These are phyloP conservation scores for Anacardium occidentale DNA, from an alignment of 345 rosid genomes.

Conservation along the genomic window DNA sequence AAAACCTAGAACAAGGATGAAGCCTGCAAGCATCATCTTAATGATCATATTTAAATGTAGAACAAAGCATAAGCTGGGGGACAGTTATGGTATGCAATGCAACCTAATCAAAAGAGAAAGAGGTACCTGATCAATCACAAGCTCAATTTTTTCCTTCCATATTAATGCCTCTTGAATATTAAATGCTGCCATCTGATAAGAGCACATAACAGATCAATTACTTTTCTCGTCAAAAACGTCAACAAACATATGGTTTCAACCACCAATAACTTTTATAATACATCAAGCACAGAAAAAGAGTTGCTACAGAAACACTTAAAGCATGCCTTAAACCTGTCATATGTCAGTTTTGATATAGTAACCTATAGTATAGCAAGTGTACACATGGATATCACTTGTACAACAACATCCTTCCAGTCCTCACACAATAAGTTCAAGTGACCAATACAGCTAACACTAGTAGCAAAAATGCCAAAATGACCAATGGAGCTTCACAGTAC, in stretches of 20 bases:
- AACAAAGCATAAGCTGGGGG: neutral
- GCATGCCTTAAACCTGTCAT: neutral
- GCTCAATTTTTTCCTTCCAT: constrained; percentile 94
- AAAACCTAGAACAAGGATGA: neutral
- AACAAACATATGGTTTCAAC: constrained; percentile 7
- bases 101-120: neutral
- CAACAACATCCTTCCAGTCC: neutral
- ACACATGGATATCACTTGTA: neutral
- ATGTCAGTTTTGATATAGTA: constrained; percentile 4
- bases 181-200: constrained; percentile 97
- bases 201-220: constrained; percentile 31
- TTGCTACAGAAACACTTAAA: constrained; percentile 4
- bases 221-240: constrained; percentile 2
- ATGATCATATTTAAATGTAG: constrained; percentile 2
- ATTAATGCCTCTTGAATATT: constrained; percentile 90
- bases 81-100: neutral
- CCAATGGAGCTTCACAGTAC: neutral
- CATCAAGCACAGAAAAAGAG: neutral
- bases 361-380: neutral
- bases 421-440: neutral
- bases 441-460: neutral
- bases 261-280: neutral
- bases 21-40: neutral
- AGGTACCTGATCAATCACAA: constrained; percentile 89
- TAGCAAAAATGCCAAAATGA: constrained; percentile 5